These are phyloP conservation scores for Backusella circina DNA, from an alignment of 192 early-diverging fungal genomes.

Conservation along the genomic window DNA sequence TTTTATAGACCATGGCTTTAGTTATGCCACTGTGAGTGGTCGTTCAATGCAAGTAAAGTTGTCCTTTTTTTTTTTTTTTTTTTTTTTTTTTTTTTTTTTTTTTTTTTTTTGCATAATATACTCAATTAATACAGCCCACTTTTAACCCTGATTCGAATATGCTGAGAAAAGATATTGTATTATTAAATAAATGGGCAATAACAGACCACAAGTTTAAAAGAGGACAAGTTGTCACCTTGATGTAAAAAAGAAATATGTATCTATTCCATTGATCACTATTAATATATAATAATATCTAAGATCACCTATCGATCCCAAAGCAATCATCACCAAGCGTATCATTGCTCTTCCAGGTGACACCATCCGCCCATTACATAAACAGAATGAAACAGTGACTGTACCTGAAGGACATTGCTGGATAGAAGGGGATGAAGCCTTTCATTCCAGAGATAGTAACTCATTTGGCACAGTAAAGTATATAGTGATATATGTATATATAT, in stretches of 20 bases:
- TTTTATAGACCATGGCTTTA: conserved; percentile 51
- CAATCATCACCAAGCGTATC: conserved; percentile 79
- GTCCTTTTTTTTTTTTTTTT: background rate
- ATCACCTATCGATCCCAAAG: conserved; percentile 67
- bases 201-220: conserved; percentile 44
- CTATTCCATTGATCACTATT: no score
- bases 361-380: conserved; percentile 42
- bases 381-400: conserved; percentile 43
- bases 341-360: conserved; percentile 80
- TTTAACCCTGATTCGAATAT: conserved; percentile 72
- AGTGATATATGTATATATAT: background rate
- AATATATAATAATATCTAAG: background rate
- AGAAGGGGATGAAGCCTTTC: conserved; percentile 83
- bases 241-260: conserved; percentile 35
- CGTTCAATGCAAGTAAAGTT: conserved; percentile 54
- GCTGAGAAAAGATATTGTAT: conserved; percentile 60
- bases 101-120: background rate
- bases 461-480: conserved; percentile 64
- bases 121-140: conserved; percentile 47
- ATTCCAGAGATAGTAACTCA: conserved; percentile 75
- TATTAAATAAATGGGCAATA: conserved; percentile 57
- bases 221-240: conserved; percentile 68
- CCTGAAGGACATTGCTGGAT: conserved; percentile 84
- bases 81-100: background rate
- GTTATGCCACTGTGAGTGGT: conserved; percentile 42